These are phyloP conservation scores for Lipomyces mesembrius DNA, from an alignment of 805 yeast species.

Conservation along the genomic window DNA sequence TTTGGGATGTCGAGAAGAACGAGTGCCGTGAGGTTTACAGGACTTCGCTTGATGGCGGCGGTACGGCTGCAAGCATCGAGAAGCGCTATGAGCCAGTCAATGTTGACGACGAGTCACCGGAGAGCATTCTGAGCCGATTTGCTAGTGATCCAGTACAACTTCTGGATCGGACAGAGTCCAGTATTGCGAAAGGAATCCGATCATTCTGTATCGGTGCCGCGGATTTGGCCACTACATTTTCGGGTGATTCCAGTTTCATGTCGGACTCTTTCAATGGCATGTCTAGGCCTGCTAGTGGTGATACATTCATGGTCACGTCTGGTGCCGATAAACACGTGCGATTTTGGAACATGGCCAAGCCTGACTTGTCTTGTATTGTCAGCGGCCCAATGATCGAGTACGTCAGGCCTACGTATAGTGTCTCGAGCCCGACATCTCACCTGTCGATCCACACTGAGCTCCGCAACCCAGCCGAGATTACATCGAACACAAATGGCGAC, in stretches of 20 bases:
- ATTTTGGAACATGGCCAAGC: constrained; percentile 47
- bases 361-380: constrained; percentile 44
- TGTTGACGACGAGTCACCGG: constrained; percentile 38
- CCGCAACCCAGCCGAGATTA: constrained; percentile 37
- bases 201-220: constrained; percentile 35
- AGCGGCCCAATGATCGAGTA: constrained; percentile 44
- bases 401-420: constrained; percentile 22
- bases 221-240: constrained; percentile 19
- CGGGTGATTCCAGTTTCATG: constrained; percentile 14
- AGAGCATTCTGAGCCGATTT: constrained; percentile 38
- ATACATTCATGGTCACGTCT: constrained; percentile 42
- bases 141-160: constrained; percentile 34
- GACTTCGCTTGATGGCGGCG: constrained; percentile 7
- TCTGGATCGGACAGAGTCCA: constrained; percentile 29
- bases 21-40: constrained; percentile 57
- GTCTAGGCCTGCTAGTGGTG: constrained; percentile 13
- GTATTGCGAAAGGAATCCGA: constrained; percentile 30
- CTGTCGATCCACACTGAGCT: constrained; percentile 22
- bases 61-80: constrained; percentile 22
- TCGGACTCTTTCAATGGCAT: constrained; percentile 16
- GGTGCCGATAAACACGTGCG: constrained; percentile 45
- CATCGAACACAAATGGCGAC: constrained; percentile 43
- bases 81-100: constrained; percentile 35
- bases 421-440: constrained; percentile 8
- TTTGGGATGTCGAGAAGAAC: constrained; percentile 75